These are phyloP conservation scores for Boletus reticuloceps DNA, from an alignment of 768 basidiomycete species.

Conservation along the genomic window DNA sequence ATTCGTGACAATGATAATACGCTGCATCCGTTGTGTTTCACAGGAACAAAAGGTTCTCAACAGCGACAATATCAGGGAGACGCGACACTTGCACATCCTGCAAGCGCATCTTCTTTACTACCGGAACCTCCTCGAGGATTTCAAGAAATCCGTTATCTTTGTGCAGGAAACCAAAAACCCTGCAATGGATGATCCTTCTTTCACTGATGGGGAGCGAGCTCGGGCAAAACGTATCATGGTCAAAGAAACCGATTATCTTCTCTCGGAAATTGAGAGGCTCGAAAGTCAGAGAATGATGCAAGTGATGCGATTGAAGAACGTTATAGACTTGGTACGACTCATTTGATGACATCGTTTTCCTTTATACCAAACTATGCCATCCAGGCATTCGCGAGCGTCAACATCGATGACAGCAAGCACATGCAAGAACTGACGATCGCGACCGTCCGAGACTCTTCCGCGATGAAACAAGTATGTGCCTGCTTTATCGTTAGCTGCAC, in stretches of 20 bases:
- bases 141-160: slow-evolving; percentile 50
- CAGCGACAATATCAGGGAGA: slow-evolving; percentile 41
- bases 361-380: not conserved
- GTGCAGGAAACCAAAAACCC: slow-evolving; percentile 49
- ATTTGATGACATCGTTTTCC: not conserved
- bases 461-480: slow-evolving; percentile 33
- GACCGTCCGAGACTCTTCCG: slow-evolving; percentile 41
- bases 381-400: slow-evolving; percentile 60
- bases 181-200: slow-evolving; percentile 33
- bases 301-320: slow-evolving; percentile 29
- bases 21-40: not conserved
- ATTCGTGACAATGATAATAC: not conserved
- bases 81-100: slow-evolving; percentile 53
- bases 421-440: slow-evolving; percentile 51
- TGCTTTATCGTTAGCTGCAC: slow-evolving; percentile 24
- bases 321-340: slow-evolving; percentile 31
- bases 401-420: slow-evolving; percentile 51
- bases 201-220: slow-evolving; percentile 10
- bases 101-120: slow-evolving; percentile 60
- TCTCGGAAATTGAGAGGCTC: slow-evolving; percentile 49
- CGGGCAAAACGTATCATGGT: slow-evolving; percentile 36
- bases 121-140: slow-evolving; percentile 50
- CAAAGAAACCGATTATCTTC: slow-evolving; percentile 46
- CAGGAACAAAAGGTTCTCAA: slow-evolving; percentile 47
- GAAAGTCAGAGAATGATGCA: slow-evolving; percentile 34